These are phyloP conservation scores for Onygenales sp. DNA, from an alignment of 2,329 filamentous ascomycete genomes.

Conservation along the genomic window DNA sequence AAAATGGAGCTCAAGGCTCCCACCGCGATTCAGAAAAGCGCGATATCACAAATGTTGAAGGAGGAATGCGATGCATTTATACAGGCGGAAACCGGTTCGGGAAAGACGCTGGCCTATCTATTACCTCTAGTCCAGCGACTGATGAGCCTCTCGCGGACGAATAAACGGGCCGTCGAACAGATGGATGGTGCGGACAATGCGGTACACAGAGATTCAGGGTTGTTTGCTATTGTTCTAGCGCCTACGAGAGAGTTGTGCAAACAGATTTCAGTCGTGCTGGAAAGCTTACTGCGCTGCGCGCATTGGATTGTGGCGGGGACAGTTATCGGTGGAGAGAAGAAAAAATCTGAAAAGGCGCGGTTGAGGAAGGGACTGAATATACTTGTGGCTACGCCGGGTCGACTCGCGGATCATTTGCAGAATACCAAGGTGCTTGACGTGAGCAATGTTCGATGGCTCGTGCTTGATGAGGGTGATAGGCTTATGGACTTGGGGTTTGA, in stretches of 20 bases:
- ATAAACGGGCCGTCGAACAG: conserved; percentile 33
- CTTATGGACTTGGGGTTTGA: conserved; percentile 98
- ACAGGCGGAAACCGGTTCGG: conserved; percentile 92
- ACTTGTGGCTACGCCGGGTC: conserved; percentile 84
- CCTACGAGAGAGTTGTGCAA: conserved; percentile 91
- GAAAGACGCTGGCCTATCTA: conserved; percentile 94
- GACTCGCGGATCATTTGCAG: conserved; percentile 82
- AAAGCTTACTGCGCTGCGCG: conserved; percentile 75
- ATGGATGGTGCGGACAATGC: conserved; percentile 30
- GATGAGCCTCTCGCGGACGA: conserved; percentile 56
- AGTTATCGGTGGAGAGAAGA: conserved; percentile 63
- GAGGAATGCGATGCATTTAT: conserved; percentile 87
- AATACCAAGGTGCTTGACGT: conserved; percentile 86
- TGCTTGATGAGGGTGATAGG: conserved; percentile 94
- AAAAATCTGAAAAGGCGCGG: conserved; percentile 82
- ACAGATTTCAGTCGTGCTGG: conserved; percentile 81
- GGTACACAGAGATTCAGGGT: conserved; percentile 73
- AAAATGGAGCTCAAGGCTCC: conserved; percentile 86
- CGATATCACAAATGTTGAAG: conserved; percentile 69
- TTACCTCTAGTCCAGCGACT: conserved; percentile 86
- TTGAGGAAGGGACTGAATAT: conserved; percentile 93
- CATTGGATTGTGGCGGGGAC: conserved; percentile 92
- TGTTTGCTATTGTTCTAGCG: conserved; percentile 89
- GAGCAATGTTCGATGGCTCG: conserved; percentile 81
- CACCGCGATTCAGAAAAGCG: conserved; percentile 87